These are phyloP conservation scores for Capronia epimyces DNA, from an alignment of 2,329 filamentous ascomycete species.

Conservation along the genomic window DNA sequence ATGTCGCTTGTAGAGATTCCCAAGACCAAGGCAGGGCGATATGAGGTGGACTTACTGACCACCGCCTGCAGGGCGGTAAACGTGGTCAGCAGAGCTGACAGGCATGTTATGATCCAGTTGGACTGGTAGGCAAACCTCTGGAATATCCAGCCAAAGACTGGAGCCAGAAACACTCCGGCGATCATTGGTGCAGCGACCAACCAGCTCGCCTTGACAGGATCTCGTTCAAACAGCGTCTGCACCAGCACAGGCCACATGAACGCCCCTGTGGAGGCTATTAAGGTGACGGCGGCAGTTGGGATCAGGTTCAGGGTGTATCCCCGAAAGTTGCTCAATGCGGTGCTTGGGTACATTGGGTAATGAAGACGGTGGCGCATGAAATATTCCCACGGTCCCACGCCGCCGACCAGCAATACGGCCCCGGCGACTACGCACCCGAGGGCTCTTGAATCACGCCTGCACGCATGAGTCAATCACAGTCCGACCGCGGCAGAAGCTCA, in stretches of 20 bases:
- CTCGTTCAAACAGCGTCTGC: background rate
- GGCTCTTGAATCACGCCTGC: background rate
- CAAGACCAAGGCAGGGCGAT: background rate
- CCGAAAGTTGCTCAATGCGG: background rate
- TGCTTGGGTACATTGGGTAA: background rate
- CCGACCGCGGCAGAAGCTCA: background rate
- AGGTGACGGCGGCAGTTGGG: background rate
- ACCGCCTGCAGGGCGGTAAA: background rate
- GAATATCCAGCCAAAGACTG: background rate
- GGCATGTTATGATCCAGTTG: background rate
- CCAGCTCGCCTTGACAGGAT: background rate
- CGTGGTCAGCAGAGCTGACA: background rate
- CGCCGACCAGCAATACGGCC: background rate
- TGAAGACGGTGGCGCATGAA: background rate
- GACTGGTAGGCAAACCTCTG: background rate
- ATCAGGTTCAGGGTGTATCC: background rate
- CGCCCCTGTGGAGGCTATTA: background rate
- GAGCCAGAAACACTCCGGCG: background rate
- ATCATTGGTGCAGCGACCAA: background rate
- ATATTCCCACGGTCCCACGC: background rate
- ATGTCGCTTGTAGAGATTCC: background rate
- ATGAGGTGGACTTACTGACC: background rate
- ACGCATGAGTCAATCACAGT: background rate
- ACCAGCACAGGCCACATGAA: background rate
- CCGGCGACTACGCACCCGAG: background rate